Evolutionary conservation across 768 basidiomycete genomes (phyloP), one percentile per base, ranked within the genome.

Genomic region (Leccinellum luteum): DNA sequence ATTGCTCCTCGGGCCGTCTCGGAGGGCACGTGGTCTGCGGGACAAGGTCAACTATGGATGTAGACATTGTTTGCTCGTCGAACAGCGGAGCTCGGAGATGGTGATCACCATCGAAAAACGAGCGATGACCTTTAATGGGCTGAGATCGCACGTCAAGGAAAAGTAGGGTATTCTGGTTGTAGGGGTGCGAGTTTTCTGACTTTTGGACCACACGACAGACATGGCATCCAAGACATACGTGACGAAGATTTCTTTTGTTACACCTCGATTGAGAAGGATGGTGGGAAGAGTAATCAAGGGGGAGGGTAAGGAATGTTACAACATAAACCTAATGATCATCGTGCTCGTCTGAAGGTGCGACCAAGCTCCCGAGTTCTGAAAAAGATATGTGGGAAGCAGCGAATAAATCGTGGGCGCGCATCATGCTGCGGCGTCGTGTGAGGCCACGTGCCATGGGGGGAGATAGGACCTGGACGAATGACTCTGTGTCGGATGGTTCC

Each of bases 141-240:
- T 89, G 52, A 73, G 81, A 41, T 87, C 85, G 23, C 88, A 90
- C 60, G 63, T 82, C 57, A 85, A 85, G 64, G 77, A 72, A 60
- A 86, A 82, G 87, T 88, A 10, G 21, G 30, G 19, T 31, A 13
- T 21, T 21, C n/a, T 31, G 3, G n/a, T 13, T 48, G 15, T 17
- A 17, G 17, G 15, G 9, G 10, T n/a, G 21, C 17, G 23, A 9
- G 1, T 25, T 17, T 28, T 48, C 14, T 27, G 15, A 27, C 21
- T 48, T 54, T 48, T n/a, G 13, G 32, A 34, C 32, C 0, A 6
- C 32, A 34, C 35, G 54, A 32, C 55, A 87, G 87, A 62, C 86
- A 87, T 70, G 69, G 71, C 13, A 72, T 83, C 34, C 63, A 66
- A 35, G 62, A 69, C 17, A 70, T 84, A 31, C 73, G 78, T 0